Base-by-base conservation (phyloP, 495 filamentous ascomycete genomes). In the Podospora bellae-mahoneyi region DNA sequence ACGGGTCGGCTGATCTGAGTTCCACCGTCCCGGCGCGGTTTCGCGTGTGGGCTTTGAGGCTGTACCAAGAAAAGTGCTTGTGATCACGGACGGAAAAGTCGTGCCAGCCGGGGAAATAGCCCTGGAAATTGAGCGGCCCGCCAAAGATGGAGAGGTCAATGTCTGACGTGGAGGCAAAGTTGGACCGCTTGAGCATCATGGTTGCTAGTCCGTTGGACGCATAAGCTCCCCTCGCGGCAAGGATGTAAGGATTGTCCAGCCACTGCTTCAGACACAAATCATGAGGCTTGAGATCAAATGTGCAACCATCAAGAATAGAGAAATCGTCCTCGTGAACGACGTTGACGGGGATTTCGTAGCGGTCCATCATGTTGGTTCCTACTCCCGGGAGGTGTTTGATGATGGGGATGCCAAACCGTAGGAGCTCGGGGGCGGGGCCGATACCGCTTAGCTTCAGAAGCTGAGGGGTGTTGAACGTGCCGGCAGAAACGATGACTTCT, bases 381-480 rank as follows among this genome's bases (percentile, higher is more conserved):
- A 91, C 88, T 15, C 84, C 86, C 0, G 87, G 87, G 0, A 87
- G 78, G 68, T 89, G 83, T 34, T 76, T 67, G 1, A 89, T 66
- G 0, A 88, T 77, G 7, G 80, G 72, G 65, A 91, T 89, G 19
- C 76, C 73, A 62, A 83, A 79, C 15, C 69, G 70, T 4, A 73
- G n/a, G 0, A 92, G 81, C 48, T 88, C 81, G 0, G 69, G 69
- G 3, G 68, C 66, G 0, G 86, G 83, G 3, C 89, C 89, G 62
- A 92, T 78, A 6, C 90, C 89, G 2, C 81, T 86, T 2, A 89
- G 82, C 71, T 89, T 86, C 20, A 92, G 84, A 2, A 91, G 71
- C 70, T 88, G 85, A 0, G 88, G 88, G 0, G 86, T 82, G 79
- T 89, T 85, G 75, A 86, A 86, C 4, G 82, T 74, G 28, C 89